Conservation (phyloP, 2,329 filamentous ascomycete species). For the Fusarium napiforme region DNA sequence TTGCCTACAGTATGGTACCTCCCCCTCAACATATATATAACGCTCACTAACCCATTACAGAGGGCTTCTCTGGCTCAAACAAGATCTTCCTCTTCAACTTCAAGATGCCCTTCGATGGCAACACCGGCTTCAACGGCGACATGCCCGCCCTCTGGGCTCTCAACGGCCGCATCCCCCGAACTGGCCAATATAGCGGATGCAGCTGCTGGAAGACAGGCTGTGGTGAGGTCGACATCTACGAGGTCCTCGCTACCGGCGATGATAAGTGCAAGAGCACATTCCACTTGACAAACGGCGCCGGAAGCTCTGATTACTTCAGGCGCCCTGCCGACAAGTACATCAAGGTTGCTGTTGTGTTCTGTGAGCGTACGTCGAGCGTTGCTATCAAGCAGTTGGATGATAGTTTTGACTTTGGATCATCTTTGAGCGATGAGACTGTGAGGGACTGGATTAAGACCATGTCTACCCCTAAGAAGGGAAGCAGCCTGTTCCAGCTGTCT, state of each 20-base stretch:
- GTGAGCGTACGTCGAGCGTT: conserved; percentile 60
- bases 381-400: conserved; percentile 65
- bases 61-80: conserved; percentile 76
- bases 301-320: conserved; percentile 77
- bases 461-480: conserved; percentile 19
- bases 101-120: conserved; percentile 72
- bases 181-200: conserved; percentile 76
- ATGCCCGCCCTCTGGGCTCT: conserved; percentile 82
- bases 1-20: conserved; percentile 57
- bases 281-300: conserved; percentile 71
- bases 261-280: conserved; percentile 76
- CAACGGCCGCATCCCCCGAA: conserved; percentile 77
- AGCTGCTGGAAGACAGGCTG: conserved; percentile 77
- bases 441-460: conserved; percentile 47
- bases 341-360: conserved; percentile 73
- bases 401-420: conserved; percentile 53
- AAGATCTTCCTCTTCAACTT: conserved; percentile 82
- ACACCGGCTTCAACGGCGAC: conserved; percentile 65
- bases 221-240: conserved; percentile 81
- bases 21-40: not conserved
- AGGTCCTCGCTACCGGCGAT: conserved; percentile 74
- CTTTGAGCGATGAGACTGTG: conserved; percentile 54
- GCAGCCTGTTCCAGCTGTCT: conserved; percentile 41
- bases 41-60: conserved; percentile 49
- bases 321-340: conserved; percentile 69